Conservation (phyloP, 2,329 filamentous ascomycete species). For the Tolypocladium capitatum region DNA sequence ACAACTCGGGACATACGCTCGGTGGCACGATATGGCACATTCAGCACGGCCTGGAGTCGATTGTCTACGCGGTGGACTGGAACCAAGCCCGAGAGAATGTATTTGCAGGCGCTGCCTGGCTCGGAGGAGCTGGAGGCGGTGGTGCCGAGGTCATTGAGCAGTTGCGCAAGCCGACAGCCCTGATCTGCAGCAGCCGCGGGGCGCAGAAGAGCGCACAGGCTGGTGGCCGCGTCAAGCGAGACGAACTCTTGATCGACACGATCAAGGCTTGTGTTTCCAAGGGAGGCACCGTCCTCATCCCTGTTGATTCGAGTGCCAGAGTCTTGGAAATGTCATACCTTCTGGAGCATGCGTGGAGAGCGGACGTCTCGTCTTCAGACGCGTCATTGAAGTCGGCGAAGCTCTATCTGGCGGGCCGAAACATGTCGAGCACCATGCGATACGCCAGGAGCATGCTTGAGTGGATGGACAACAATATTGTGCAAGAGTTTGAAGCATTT, state of each 20-base stretch:
- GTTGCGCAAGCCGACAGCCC: constrained; percentile 78
- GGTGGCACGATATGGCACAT: constrained; percentile 99
- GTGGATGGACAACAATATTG: constrained; percentile 97
- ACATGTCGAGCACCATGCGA: constrained; percentile 75
- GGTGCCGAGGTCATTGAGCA: constrained; percentile 89
- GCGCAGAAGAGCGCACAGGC: constrained; percentile 57
- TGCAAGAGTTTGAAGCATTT: constrained; percentile 75
- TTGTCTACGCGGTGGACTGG: constrained; percentile 97
- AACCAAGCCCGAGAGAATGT: constrained; percentile 96
- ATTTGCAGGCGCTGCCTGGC: constrained; percentile 83
- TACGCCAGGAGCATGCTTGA: constrained; percentile 93
- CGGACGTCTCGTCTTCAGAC: constrained; percentile 40
- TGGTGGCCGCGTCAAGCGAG: constrained; percentile 65
- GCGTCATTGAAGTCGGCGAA: constrained; percentile 39
- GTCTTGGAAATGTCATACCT: constrained; percentile 86
- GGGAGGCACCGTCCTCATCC: constrained; percentile 84
- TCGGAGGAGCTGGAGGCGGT: constrained; percentile 66
- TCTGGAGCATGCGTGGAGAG: constrained; percentile 81
- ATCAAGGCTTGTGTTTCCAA: constrained; percentile 65
- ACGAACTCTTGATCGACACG: constrained; percentile 73
- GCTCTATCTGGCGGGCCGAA: constrained; percentile 75
- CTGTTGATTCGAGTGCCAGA: constrained; percentile 88
- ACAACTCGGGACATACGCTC: constrained; percentile 89
- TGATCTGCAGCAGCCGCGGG: constrained; percentile 83
- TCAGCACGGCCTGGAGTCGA: constrained; percentile 89